These are phyloP conservation scores for Coemansia erecta DNA, from an alignment of 192 early-diverging fungal genomes.

Conservation along the genomic window DNA sequence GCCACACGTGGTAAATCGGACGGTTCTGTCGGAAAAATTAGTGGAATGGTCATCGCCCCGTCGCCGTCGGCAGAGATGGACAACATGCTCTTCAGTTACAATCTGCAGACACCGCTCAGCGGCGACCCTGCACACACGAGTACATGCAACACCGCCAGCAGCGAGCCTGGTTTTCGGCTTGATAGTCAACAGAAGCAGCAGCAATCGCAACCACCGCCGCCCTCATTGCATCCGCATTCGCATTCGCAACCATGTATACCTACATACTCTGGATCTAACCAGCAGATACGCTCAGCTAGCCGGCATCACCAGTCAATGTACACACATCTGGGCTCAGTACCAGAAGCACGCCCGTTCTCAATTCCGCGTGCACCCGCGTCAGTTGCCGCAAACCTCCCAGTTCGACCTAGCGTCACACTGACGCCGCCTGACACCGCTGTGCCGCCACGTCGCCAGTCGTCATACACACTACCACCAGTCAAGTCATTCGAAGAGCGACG, in stretches of 20 bases:
- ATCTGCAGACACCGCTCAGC: slow-evolving; percentile 35
- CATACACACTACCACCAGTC: slow-evolving; percentile 47
- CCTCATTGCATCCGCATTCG: background rate
- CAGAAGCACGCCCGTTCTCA: slow-evolving; percentile 42
- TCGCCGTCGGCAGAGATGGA: slow-evolving; percentile 6
- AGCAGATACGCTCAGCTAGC: background rate
- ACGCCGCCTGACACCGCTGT: slow-evolving; percentile 17
- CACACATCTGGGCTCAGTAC: background rate
- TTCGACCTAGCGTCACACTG: slow-evolving; percentile 5
- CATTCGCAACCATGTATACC: background rate
- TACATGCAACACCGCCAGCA: background rate
- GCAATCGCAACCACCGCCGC: background rate
- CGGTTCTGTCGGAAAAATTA: background rate
- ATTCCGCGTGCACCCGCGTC: slow-evolving; percentile 44
- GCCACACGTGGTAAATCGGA: background rate
- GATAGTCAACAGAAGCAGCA: slow-evolving; percentile 8
- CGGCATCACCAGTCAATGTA: background rate
- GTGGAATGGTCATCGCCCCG: background rate
- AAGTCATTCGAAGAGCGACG: slow-evolving; percentile 51
- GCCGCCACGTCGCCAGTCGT: slow-evolving; percentile 48
- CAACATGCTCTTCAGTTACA: slow-evolving; percentile 32
- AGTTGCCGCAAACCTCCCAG: slow-evolving; percentile 33
- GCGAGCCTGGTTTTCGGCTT: slow-evolving; percentile 7
- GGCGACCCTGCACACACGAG: slow-evolving; percentile 9
- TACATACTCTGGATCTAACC: background rate